Evolutionary conservation across 2,329 filamentous ascomycete species (phyloP), one percentile per base, ranked within the genome.

Genomic region (Tolypocladium amazonense): DNA sequence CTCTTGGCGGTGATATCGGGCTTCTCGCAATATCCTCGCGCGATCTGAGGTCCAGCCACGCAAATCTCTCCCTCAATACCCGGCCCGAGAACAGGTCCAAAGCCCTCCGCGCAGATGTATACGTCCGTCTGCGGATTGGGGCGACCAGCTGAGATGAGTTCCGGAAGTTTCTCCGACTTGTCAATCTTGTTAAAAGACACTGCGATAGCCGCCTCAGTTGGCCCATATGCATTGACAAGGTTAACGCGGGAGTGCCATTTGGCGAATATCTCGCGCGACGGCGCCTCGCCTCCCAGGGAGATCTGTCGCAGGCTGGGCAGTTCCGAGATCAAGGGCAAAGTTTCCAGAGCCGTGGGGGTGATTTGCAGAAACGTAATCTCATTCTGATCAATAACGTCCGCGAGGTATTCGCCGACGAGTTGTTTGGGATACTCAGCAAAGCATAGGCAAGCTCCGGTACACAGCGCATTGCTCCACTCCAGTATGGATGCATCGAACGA

Each of bases 221-320:
- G 58, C 15, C 58, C 58, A 33, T 60, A 60, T 1, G 55, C 43
- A 27, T 60, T 60, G 39, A 62, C 61, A 6, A 62, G 52, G 18
- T 62, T 58, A 2, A 60, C 56, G 2, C 61, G 58, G 3, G 55
- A 20, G 27, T 62, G 61, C 61, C 61, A 62, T 35, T 50, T 58
- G 11, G 43, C 56, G 18, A 62, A 58, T 18, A 61, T 47, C 59
- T 61, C 59, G 27, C 41, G 56, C 35, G 58, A 57, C 9, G 58
- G 58, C 35, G 58, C 58, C 41, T 60, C 58, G 20, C 58, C 58
- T 25, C 58, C 58, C 11, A 60, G 41, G 9, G 58, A 60, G 3
- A 60, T 43, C 33, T 57, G 58, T 33, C 41, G 33, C 45, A 60
- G 38, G 4, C 41, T 52, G 25, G 55, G 43, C 3, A 60, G 43